A percentile compares a stretch with the other conserved stretches of the same genome.
phyloP scores from a whole-genome alignment of 495 filamentous ascomycete genomes.

The Aspergillus asperescens region DNA sequence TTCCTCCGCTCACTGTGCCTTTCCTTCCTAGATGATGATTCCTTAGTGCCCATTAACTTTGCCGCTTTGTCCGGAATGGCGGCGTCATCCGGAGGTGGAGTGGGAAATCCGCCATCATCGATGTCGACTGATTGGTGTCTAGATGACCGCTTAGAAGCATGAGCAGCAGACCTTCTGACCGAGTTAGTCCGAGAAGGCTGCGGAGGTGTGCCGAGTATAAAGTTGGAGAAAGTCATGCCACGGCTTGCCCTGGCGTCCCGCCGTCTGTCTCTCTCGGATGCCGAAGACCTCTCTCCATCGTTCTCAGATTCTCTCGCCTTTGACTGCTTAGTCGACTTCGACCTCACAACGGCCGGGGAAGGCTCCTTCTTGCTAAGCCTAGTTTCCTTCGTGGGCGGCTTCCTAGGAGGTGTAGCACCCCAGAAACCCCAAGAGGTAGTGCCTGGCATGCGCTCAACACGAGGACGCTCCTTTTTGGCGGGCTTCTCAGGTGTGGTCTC shows the following conservation, averaged over 20 bases:
- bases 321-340: slow-evolving; percentile 46
- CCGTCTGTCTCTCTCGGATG: slow-evolving; percentile 48
- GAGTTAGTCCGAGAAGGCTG: slow-evolving; percentile 49
- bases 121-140: slow-evolving; percentile 48
- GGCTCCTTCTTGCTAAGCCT: slow-evolving; percentile 27
- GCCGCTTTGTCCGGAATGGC: slow-evolving; percentile 53
- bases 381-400: slow-evolving; percentile 40
- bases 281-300: slow-evolving; percentile 49
- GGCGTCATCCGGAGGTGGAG: slow-evolving; percentile 49
- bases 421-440: slow-evolving; percentile 56
- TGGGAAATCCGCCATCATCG: slow-evolving; percentile 44
- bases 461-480: slow-evolving; percentile 55
- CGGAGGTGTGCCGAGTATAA: slow-evolving; percentile 44
- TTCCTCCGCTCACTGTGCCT: slow-evolving; percentile 34
- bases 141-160: slow-evolving; percentile 38
- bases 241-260: slow-evolving; percentile 40
- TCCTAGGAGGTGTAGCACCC: slow-evolving; percentile 48
- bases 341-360: slow-evolving; percentile 36
- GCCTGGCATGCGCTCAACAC: slow-evolving; percentile 46
- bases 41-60: slow-evolving; percentile 52
- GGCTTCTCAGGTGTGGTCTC: slow-evolving; percentile 43
- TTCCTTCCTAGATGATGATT: slow-evolving; percentile 32
- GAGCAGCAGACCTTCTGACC: slow-evolving; percentile 33
- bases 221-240: slow-evolving; percentile 45
- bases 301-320: slow-evolving; percentile 40